Conservation (phyloP, 1,139 yeast species). For the Pichia sp. region DNA sequence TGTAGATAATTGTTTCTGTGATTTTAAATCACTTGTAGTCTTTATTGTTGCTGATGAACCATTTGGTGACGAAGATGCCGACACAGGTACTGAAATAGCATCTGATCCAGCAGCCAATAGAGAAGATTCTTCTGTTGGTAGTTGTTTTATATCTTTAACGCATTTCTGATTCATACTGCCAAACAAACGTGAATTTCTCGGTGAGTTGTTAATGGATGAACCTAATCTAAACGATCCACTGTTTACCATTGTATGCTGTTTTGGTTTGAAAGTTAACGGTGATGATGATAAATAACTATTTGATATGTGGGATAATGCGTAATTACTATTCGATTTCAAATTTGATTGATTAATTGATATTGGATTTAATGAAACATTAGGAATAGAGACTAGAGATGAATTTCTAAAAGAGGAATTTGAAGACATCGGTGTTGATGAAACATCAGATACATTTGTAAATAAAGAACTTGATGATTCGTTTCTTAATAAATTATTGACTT, state of each 20-base stretch:
- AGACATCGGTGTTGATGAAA: slow-evolving; percentile 13
- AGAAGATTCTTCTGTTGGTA: slow-evolving; percentile 7
- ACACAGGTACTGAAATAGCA: background rate
- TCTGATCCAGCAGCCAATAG: background rate
- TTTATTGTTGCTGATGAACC: background rate
- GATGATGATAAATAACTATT: slow-evolving; percentile 19
- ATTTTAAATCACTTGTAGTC: slow-evolving; percentile 1
- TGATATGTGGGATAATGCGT: background rate
- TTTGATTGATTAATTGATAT: slow-evolving; percentile 7
- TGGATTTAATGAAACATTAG: slow-evolving; percentile 10
- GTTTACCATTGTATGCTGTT: slow-evolving; percentile 18
- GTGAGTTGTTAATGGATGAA: slow-evolving; percentile 23
- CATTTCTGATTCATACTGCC: slow-evolving; percentile 19
- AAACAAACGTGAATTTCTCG: slow-evolving; percentile 17
- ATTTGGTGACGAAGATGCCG: slow-evolving; percentile 4
- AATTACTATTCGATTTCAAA: slow-evolving; percentile 6
- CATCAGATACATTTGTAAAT: slow-evolving; percentile 26
- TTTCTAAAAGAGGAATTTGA: slow-evolving; percentile 1
- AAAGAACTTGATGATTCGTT: slow-evolving; percentile 25
- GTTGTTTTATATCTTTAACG: background rate
- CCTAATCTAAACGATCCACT: slow-evolving; percentile 21
- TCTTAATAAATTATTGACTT: slow-evolving; percentile 21
- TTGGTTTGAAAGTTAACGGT: slow-evolving; percentile 23
- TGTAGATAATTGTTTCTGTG: background rate
- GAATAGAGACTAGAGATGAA: slow-evolving; percentile 3